phyloP scores from a whole-genome alignment of 225 moss, liverwort and hornwort species.

The Climacium dendroides region DNA sequence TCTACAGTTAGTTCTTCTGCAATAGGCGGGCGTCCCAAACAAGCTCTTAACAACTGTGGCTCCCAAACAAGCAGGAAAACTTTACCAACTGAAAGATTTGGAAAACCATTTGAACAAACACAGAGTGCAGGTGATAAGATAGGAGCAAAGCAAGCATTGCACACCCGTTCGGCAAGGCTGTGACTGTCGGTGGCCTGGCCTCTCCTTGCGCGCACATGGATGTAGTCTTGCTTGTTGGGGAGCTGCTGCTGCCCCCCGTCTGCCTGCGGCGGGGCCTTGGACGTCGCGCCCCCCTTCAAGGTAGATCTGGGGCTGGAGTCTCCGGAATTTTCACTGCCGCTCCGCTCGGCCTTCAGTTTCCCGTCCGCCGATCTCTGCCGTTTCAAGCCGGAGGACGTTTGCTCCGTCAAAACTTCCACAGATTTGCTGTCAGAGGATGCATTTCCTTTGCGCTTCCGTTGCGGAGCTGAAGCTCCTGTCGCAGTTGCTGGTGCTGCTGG shows the following conservation, averaged over 20 bases:
- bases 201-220: constrained; percentile 38
- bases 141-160: background rate
- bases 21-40: background rate
- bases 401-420: background rate
- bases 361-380: constrained; percentile 15
- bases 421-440: background rate
- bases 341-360: constrained; percentile 16
- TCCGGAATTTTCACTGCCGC: constrained; percentile 35
- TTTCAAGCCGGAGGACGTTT: background rate
- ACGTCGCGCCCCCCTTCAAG: constrained; percentile 16
- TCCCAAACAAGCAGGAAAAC: background rate
- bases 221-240: constrained; percentile 39
- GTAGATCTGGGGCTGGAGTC: constrained; percentile 29
- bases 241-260: background rate
- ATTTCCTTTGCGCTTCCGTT: constrained; percentile 24
- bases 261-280: constrained; percentile 2
- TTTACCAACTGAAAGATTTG: background rate
- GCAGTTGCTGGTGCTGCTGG: background rate
- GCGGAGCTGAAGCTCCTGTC: background rate
- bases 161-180: constrained; percentile 47
- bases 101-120: background rate
- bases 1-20: background rate
- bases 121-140: background rate
- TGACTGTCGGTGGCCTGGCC: constrained; percentile 60
- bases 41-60: background rate